These are phyloP conservation scores for Tolypocladium ovalisporum DNA, from an alignment of 2,329 filamentous ascomycete species.

Conservation along the genomic window DNA sequence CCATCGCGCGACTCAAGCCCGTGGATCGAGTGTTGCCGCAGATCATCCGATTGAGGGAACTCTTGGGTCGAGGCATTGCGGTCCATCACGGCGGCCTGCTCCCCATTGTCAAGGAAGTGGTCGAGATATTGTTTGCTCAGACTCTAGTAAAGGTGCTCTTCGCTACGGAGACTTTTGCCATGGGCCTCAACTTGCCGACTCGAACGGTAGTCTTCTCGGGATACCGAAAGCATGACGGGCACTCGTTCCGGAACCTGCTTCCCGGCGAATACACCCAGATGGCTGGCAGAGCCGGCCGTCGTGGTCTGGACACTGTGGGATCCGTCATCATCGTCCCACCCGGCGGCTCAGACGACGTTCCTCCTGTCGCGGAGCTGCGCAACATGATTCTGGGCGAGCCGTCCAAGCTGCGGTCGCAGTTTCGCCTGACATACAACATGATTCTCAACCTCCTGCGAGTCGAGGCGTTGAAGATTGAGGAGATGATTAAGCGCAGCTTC, in stretches of 20 bases:
- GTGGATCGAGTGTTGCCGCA: constrained; percentile 89
- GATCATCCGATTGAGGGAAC: constrained; percentile 75
- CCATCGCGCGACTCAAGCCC: constrained; percentile 77
- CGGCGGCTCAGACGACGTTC: constrained; percentile 71
- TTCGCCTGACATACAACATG: constrained; percentile 98
- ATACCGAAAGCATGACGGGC: constrained; percentile 91
- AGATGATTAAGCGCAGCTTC: constrained; percentile 99
- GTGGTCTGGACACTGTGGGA: constrained; percentile 85
- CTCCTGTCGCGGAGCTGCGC: constrained; percentile 69
- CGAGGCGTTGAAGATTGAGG: constrained; percentile 94
- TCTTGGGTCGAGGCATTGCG: constrained; percentile 80
- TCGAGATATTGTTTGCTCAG: constrained; percentile 92
- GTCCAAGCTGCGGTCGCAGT: constrained; percentile 90
- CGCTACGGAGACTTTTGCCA: constrained; percentile 95
- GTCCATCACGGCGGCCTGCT: constrained; percentile 92
- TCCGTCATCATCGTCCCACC: constrained; percentile 89
- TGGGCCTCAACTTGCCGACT: constrained; percentile 93
- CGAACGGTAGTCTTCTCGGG: constrained; percentile 96
- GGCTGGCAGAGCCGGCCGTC: constrained; percentile 86
- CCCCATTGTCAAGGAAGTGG: constrained; percentile 94
- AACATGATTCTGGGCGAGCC: constrained; percentile 96
- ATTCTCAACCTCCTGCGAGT: constrained; percentile 91
- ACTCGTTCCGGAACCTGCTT: constrained; percentile 78
- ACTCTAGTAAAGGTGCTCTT: constrained; percentile 95
- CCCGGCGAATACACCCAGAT: constrained; percentile 98